These are phyloP conservation scores for Huntiella moniliformis DNA, from an alignment of 2,329 filamentous ascomycete genomes.

Conservation along the genomic window DNA sequence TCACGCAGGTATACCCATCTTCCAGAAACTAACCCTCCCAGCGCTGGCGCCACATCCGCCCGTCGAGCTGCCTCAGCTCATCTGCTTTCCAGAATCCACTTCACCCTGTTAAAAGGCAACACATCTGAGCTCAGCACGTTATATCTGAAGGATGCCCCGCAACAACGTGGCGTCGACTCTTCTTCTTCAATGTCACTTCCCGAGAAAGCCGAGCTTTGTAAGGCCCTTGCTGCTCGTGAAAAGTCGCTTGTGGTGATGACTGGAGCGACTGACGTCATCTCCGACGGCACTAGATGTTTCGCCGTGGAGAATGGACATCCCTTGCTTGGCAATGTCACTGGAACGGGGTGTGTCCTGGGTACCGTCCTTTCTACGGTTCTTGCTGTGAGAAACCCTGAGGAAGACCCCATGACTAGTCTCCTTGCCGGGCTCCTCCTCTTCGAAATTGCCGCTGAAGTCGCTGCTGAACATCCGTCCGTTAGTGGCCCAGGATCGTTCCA, in stretches of 20 bases:
- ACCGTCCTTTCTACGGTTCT: slow-evolving; percentile 50
- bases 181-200: slow-evolving; percentile 35
- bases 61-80: slow-evolving; percentile 51
- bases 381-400: slow-evolving; percentile 28
- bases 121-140: slow-evolving; percentile 70
- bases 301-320: slow-evolving; percentile 60
- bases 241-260: slow-evolving; percentile 61
- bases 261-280: slow-evolving; percentile 56
- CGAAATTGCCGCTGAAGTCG: slow-evolving; percentile 52
- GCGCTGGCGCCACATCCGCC: slow-evolving; percentile 60
- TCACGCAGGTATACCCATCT: background rate
- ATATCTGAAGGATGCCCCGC: slow-evolving; percentile 25
- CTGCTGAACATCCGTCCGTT: slow-evolving; percentile 45
- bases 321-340: slow-evolving; percentile 51
- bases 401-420: slow-evolving; percentile 51
- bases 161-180: slow-evolving; percentile 76
- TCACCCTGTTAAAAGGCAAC: slow-evolving; percentile 86
- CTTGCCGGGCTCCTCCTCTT: slow-evolving; percentile 59
- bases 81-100: slow-evolving; percentile 55
- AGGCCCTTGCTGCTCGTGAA: slow-evolving; percentile 46
- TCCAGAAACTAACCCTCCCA: slow-evolving; percentile 15
- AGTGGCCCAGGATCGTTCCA: slow-evolving; percentile 74
- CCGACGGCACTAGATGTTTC: slow-evolving; percentile 51
- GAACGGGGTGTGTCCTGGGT: slow-evolving; percentile 70
- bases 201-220: slow-evolving; percentile 41